Evolutionary conservation across 805 yeast species (phyloP).

Genomic region (Hanseniaspora jakobsenii): DNA sequence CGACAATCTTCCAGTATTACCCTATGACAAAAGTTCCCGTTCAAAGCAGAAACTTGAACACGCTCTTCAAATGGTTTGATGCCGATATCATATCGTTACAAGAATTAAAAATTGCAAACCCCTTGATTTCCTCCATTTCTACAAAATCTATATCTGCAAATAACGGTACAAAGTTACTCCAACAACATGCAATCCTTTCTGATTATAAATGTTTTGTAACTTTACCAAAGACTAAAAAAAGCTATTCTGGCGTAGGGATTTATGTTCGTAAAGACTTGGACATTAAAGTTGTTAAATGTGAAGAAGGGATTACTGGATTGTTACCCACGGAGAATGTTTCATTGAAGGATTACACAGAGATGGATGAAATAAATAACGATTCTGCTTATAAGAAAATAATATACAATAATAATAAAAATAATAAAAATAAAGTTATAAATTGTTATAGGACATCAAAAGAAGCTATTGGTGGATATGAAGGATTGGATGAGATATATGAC

Average conservation of each 20-base stretch:
- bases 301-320: constrained; percentile 82
- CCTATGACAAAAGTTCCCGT: constrained; percentile 58
- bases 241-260: constrained; percentile 87
- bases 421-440: constrained; percentile 4
- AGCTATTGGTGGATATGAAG: constrained; percentile 65
- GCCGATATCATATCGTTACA: constrained; percentile 80
- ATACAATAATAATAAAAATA: too few species aligned
- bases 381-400: too few species aligned
- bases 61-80: constrained; percentile 40
- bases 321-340: constrained; percentile 17
- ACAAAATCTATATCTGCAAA: neutral
- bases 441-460: constrained; percentile 21
- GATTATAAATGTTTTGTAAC: constrained; percentile 57
- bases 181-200: constrained; percentile 39
- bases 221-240: constrained; percentile 55
- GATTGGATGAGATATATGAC: constrained; percentile 24
- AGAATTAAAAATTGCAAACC: constrained; percentile 57
- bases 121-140: constrained; percentile 27
- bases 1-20: constrained; percentile 66
- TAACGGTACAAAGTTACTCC: constrained; percentile 11
- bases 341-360: constrained; percentile 9
- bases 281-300: constrained; percentile 57
- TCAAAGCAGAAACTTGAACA: constrained; percentile 22
- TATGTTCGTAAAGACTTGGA: constrained; percentile 47
- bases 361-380: constrained; percentile 18